phyloP scores from a whole-genome alignment of 1,139 yeast species.

The Yamadazyma buinensis region DNA sequence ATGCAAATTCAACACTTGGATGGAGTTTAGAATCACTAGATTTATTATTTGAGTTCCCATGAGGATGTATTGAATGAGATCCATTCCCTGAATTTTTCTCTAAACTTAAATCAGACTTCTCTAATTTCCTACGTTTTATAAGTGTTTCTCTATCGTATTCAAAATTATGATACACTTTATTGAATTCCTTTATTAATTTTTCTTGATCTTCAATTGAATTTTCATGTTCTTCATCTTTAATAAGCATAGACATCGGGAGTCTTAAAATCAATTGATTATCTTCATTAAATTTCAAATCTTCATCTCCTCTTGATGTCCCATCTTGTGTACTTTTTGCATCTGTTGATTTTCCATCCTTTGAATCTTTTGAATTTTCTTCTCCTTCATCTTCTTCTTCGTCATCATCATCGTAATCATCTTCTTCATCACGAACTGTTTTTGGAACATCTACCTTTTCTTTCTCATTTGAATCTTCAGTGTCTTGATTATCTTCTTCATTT shows the following conservation, averaged over 20 bases:
- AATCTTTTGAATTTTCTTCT: slow-evolving; percentile 22
- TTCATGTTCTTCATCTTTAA: slow-evolving; percentile 9
- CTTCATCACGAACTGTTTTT: slow-evolving; percentile 27
- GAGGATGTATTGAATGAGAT: neutral
- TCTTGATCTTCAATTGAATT: slow-evolving; percentile 32
- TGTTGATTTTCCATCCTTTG: slow-evolving; percentile 11
- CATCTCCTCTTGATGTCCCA: neutral
- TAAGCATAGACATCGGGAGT: slow-evolving; percentile 26
- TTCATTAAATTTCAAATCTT: slow-evolving; percentile 18
- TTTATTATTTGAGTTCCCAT: neutral
- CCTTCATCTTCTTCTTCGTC: slow-evolving; percentile 38
- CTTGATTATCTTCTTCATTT: slow-evolving; percentile 15
- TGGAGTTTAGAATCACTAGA: neutral
- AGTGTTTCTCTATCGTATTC: slow-evolving; percentile 81
- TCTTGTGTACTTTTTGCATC: slow-evolving; percentile 2
- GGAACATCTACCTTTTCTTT: too few species aligned
- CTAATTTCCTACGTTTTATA: slow-evolving; percentile 71
- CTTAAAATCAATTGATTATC: slow-evolving; percentile 28
- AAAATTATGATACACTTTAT: slow-evolving; percentile 74
- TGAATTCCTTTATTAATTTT: slow-evolving; percentile 37
- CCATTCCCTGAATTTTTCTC: slow-evolving; percentile 27
- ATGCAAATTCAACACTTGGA: slow-evolving; percentile 26
- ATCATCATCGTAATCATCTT: slow-evolving; percentile 41
- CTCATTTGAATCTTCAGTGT: slow-evolving; percentile 15
- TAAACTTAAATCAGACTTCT: slow-evolving; percentile 72